phyloP scores from a whole-genome alignment of 1,139 yeast species.

The Taphrina flavorubra region DNA sequence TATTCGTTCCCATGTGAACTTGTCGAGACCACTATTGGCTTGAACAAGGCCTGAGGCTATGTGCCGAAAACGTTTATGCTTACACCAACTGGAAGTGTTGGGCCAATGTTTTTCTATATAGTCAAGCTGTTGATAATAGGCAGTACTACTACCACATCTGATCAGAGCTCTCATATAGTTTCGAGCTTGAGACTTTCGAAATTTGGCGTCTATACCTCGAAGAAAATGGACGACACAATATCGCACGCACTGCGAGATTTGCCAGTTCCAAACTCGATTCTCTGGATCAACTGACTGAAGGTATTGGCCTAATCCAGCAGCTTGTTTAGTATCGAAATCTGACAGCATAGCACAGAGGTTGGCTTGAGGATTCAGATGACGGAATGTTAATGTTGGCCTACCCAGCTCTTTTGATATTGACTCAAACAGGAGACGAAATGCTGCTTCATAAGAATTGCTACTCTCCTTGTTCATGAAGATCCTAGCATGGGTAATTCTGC shows the following conservation, averaged over 20 bases:
- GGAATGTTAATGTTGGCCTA: background rate
- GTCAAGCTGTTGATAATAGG: background rate
- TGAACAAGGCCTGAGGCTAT: background rate
- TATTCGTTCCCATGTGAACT: background rate
- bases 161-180: background rate
- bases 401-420: background rate
- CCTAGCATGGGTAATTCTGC: background rate
- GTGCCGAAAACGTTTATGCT: background rate
- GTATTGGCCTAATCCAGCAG: background rate
- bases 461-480: background rate
- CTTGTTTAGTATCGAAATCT: background rate
- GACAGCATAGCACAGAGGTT: background rate
- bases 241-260: background rate
- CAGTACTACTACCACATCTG: background rate
- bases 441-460: background rate
- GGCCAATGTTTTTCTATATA: background rate
- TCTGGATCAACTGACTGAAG: background rate
- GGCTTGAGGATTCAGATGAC: background rate
- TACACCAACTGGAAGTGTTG: background rate
- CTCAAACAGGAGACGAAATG: background rate
- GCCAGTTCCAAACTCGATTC: background rate
- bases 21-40: background rate
- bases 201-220: background rate
- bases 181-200: background rate
- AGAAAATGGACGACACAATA: background rate